phyloP scores from a whole-genome alignment of 2,329 filamentous ascomycete species.

The Colletotrichum somersetense region DNA sequence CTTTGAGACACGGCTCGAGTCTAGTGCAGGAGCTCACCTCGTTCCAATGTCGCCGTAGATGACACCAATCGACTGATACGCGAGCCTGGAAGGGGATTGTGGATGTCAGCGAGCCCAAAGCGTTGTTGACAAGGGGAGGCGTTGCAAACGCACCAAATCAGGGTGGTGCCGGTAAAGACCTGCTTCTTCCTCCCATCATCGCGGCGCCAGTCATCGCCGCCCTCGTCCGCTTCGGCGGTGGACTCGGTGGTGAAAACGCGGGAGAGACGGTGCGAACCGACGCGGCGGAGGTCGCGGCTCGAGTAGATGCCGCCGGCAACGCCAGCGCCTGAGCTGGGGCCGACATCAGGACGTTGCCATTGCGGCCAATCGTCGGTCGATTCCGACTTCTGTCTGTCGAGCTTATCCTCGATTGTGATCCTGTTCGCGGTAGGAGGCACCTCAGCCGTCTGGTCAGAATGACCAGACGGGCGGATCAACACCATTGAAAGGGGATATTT shows the following conservation, averaged over 20 bases:
- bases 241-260: slow-evolving; percentile 45
- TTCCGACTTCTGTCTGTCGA: slow-evolving; percentile 22
- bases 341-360: slow-evolving; percentile 30
- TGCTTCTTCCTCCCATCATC: slow-evolving; percentile 52
- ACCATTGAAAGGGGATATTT: too few relatives aligned
- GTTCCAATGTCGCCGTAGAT: slow-evolving; percentile 79
- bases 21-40: slow-evolving; percentile 5
- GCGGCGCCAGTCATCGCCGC: slow-evolving; percentile 49
- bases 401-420: slow-evolving; percentile 39
- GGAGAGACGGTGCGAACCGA: slow-evolving; percentile 43
- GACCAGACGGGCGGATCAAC: slow-evolving; percentile 1
- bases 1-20: neutral
- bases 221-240: slow-evolving; percentile 46
- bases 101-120: neutral
- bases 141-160: slow-evolving; percentile 49
- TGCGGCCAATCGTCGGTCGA: slow-evolving; percentile 35
- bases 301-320: slow-evolving; percentile 44
- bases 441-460: slow-evolving; percentile 5
- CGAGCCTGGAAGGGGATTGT: slow-evolving; percentile 56
- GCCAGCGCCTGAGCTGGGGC: slow-evolving; percentile 39
- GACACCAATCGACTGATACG: slow-evolving; percentile 74
- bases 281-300: slow-evolving; percentile 39
- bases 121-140: neutral
- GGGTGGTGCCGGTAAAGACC: slow-evolving; percentile 51
- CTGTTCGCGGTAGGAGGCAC: slow-evolving; percentile 6